Evolutionary conservation across 2,329 filamentous ascomycete species (phyloP).

Genomic region (Diaporthe amygdali): DNA sequence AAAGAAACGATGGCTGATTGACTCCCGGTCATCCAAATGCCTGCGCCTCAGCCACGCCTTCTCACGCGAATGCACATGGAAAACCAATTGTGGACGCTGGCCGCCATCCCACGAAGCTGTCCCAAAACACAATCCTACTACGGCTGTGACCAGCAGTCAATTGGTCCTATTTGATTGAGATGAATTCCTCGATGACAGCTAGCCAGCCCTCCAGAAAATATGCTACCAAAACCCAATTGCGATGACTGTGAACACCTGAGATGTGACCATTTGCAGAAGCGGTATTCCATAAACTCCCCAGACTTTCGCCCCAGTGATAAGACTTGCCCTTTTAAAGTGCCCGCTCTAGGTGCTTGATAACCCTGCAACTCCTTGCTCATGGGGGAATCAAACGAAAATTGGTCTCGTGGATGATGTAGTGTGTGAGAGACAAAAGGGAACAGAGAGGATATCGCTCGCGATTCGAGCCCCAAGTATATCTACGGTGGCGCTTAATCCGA

Average conservation of each 20-base stretch:
- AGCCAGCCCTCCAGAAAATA: background rate
- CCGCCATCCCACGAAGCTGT: background rate
- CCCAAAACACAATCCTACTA: background rate
- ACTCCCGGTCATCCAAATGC: background rate
- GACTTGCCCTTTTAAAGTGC: background rate
- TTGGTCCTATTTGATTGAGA: background rate
- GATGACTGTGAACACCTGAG: background rate
- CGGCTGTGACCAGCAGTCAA: background rate
- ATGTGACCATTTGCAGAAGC: background rate
- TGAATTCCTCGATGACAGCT: background rate
- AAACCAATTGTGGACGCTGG: background rate
- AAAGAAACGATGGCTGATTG: too few relatives aligned
- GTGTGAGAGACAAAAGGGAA: background rate
- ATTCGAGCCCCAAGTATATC: background rate
- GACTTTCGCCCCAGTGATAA: background rate
- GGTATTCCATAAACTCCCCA: constrained; percentile 3
- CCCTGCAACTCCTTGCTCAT: constrained; percentile 17
- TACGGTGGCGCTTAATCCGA: background rate
- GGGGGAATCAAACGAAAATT: background rate
- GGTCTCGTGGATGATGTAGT: background rate
- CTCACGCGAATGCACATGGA: background rate
- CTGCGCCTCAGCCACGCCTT: background rate
- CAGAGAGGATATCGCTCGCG: background rate
- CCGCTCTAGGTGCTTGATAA: constrained; percentile 4
- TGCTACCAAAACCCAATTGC: background rate